Conservation (phyloP, 345 rosid genomes). For the Hypericum androsaemum region DNA sequence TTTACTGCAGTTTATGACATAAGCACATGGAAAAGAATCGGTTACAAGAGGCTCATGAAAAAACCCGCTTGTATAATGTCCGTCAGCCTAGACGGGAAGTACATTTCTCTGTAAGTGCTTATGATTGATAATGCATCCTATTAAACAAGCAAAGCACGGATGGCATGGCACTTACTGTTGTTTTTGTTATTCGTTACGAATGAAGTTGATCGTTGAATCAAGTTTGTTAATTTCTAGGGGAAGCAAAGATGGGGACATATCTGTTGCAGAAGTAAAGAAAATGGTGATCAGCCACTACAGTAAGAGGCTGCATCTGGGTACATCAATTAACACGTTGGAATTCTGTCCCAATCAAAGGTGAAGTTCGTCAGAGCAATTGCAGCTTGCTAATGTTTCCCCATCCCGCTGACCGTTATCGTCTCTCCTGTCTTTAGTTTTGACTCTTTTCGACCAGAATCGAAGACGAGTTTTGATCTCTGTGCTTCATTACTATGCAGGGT, state of each 20-base stretch:
- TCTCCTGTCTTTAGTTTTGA: background rate
- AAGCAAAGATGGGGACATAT: constrained; percentile 83
- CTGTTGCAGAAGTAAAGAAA: constrained; percentile 75
- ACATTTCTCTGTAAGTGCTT: constrained; percentile 69
- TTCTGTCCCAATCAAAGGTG: constrained; percentile 86
- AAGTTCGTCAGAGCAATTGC: constrained; percentile 1
- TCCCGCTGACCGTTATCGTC: background rate
- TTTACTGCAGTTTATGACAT: constrained; percentile 73
- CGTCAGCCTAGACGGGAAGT: constrained; percentile 87
- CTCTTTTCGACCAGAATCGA: background rate
- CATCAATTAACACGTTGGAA: constrained; percentile 54
- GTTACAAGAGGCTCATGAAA: constrained; percentile 70
- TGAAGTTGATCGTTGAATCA: background rate
- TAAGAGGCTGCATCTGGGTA: constrained; percentile 80
- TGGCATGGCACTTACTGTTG: too few species aligned
- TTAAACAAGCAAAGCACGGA: too few species aligned
- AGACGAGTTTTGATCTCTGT: background rate
- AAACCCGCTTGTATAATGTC: constrained; percentile 78
- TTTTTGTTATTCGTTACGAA: background rate
- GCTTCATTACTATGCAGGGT: constrained; percentile 33
- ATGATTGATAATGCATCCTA: background rate
- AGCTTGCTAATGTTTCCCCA: background rate
- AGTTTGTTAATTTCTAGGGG: constrained; percentile 37
- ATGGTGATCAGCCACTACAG: constrained; percentile 88
- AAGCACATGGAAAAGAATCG: constrained; percentile 88